Evolutionary conservation across 352 stramenopile genomes (phyloP).

Genomic region (Phytophthora foliorum): DNA sequence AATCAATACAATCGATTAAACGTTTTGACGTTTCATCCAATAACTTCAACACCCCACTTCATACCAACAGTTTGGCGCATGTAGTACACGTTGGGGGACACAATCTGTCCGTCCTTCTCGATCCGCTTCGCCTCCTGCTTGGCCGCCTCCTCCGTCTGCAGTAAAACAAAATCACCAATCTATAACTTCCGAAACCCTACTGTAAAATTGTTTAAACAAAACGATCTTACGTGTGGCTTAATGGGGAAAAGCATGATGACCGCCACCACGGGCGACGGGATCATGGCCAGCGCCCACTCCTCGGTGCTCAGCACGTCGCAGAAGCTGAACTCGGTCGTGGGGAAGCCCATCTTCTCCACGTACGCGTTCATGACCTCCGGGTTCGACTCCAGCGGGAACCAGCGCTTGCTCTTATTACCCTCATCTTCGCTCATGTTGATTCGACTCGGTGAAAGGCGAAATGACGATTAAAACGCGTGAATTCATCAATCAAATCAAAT

Average conservation of each 20-base stretch:
- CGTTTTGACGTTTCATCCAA: constrained; percentile 1
- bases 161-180: constrained; percentile 8
- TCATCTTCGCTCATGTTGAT: constrained; percentile 52
- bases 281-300: constrained; percentile 97
- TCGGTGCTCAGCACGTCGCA: constrained; percentile 97
- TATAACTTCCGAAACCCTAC: neutral
- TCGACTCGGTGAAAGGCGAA: neutral
- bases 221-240: constrained; percentile 79
- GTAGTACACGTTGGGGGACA: constrained; percentile 88
- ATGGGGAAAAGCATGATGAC: constrained; percentile 98
- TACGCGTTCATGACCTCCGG: constrained; percentile 97
- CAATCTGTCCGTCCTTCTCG: constrained; percentile 71
- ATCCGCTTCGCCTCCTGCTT: constrained; percentile 82
- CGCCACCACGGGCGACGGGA: constrained; percentile 92
- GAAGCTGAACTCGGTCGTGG: constrained; percentile 88
- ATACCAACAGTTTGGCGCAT: constrained; percentile 96
- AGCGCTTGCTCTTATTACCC: constrained; percentile 65
- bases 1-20: constrained; percentile 12
- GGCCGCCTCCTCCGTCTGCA: constrained; percentile 78
- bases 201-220: constrained; percentile 19
- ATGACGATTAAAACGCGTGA: neutral
- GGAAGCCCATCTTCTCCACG: constrained; percentile 94
- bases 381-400: constrained; percentile 96
- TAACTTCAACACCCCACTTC: constrained; percentile 12
- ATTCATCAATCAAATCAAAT: too few species aligned